Conservation (phyloP, 208 protist species). For the Trypanosoma lewisi region DNA sequence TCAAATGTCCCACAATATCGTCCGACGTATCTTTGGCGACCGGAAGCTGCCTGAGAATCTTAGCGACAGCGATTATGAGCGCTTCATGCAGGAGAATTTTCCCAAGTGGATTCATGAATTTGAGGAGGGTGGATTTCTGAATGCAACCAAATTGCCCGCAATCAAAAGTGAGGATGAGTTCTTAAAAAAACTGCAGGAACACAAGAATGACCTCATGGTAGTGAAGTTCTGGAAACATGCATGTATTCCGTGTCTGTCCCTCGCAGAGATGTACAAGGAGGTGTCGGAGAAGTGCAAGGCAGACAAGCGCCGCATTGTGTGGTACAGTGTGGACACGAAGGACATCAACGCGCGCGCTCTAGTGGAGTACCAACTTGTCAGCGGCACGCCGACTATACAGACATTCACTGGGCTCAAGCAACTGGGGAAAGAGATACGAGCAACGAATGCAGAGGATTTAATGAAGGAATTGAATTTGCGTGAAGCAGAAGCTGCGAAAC, state of each 20-base stretch:
- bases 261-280: constrained; percentile 92
- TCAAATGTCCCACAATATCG: constrained; percentile 74
- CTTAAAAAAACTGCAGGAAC: constrained; percentile 78
- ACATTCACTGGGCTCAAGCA: constrained; percentile 82
- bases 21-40: constrained; percentile 87
- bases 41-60: constrained; percentile 71
- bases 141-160: constrained; percentile 78
- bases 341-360: constrained; percentile 50
- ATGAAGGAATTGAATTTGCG: constrained; percentile 64
- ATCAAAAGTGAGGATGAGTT: constrained; percentile 88
- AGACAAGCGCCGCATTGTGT: constrained; percentile 66
- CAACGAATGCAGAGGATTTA: constrained; percentile 79
- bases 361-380: constrained; percentile 86
- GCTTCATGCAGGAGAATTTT: constrained; percentile 83
- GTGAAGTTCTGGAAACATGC: constrained; percentile 93
- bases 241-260: constrained; percentile 88
- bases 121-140: constrained; percentile 85
- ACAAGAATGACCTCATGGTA: constrained; percentile 88
- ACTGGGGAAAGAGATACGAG: constrained; percentile 84
- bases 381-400: constrained; percentile 89
- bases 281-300: constrained; percentile 50
- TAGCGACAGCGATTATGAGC: constrained; percentile 76
- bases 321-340: constrained; percentile 91
- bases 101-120: constrained; percentile 89
- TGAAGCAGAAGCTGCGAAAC: constrained; percentile 17